These are phyloP conservation scores for Candida oleophila DNA, from an alignment of 805 yeast genomes.

Conservation along the genomic window DNA sequence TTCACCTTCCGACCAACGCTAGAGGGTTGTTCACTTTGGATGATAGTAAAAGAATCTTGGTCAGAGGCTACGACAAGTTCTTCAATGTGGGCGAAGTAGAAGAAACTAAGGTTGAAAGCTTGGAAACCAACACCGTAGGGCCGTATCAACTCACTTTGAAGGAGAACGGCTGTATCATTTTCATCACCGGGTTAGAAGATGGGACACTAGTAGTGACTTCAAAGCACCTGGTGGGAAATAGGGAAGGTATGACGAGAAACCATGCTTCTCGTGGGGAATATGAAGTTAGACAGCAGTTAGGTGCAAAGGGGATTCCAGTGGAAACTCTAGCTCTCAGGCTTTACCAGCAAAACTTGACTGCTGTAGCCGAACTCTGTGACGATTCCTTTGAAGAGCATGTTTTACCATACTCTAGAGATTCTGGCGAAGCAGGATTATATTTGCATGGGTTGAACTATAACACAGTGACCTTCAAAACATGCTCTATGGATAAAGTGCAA, in stretches of 20 bases:
- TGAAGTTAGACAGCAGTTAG: conserved; percentile 56
- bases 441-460: conserved; percentile 86
- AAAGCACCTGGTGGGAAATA: conserved; percentile 76
- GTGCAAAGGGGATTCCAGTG: neutral
- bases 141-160: conserved; percentile 82
- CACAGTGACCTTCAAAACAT: conserved; percentile 59
- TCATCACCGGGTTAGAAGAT: conserved; percentile 72
- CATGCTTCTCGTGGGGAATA: conserved; percentile 76
- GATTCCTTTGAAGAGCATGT: conserved; percentile 94
- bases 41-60: conserved; percentile 47
- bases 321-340: conserved; percentile 45
- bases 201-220: conserved; percentile 86
- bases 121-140: conserved; percentile 54
- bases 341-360: conserved; percentile 59
- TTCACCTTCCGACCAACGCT: conserved; percentile 67
- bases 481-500: conserved; percentile 57
- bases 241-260: conserved; percentile 48
- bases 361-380: conserved; percentile 91
- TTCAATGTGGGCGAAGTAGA: conserved; percentile 74
- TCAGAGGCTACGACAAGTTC: conserved; percentile 93
- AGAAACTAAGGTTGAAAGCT: conserved; percentile 47
- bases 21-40: conserved; percentile 73
- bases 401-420: conserved; percentile 61
- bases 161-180: conserved; percentile 91
- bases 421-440: conserved; percentile 67